Base-by-base conservation (phyloP, 192 early-diverging fungal genomes). In the Jimgerdemannia lactiflua region DNA sequence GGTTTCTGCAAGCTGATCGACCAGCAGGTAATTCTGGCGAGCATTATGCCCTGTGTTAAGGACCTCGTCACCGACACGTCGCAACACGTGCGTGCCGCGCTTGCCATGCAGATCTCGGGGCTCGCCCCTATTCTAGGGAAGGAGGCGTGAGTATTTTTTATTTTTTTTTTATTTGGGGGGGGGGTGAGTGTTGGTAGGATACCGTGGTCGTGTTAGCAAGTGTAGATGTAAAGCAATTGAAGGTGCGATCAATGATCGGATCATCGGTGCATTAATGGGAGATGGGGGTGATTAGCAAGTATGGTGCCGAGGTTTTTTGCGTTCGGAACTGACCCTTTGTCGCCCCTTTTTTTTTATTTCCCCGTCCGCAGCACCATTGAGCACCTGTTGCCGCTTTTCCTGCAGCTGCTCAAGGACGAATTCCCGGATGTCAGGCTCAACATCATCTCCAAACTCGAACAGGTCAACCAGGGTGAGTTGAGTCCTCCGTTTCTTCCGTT, bases 371-470 rank as follows among this genome's bases (percentile, higher is more conserved):
- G 93, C 43, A 99, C 98, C 42, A 95, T 95, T 49, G 96, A 99
- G 77, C 92, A 96, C 76, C 85, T 99, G 70, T 82, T 98, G 67
- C 96, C 96, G n/a, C 82, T 98, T 74, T 97, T 99, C 81, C 84
- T 99, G 79, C 96, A 95, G 63, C 89, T 99, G 75, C 87, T 99
- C 71, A 99, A 98, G 86, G 98, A 99, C 78, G 95, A 97, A 78
- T 94, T 94, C 77, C 91, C 96, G 17, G 98, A 99, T 68, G 98
- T 99, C 69, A 94, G 98, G 70, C 89, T 99, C 40, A 98, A 98
- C 85, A 95, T 99, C 71, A 99, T 99, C 78, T 98, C 96, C 14
- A 97, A 98, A 85, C 88, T 99, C 44, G 97, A 99, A 76, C 90
- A 91, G 54, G 96, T 98, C 19, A 98, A 99, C 83, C 87, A 92